phyloP scores from a whole-genome alignment of 1,284 basidiomycete species.

The Mycena sp. region DNA sequence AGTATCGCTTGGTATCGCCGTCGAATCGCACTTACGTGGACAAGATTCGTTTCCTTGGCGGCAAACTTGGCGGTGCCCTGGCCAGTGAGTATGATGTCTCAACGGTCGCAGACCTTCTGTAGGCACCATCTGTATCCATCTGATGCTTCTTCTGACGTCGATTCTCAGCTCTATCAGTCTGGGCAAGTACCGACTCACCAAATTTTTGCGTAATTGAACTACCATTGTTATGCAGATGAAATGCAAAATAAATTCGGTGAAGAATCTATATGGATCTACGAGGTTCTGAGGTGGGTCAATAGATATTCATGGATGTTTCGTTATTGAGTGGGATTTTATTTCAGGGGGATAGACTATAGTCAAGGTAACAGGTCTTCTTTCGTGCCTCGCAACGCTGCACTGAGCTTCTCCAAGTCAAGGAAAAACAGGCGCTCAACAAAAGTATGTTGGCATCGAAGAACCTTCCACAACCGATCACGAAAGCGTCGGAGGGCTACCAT shows the following conservation, averaged over 20 bases:
- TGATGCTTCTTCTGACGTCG: slow-evolving; percentile 3
- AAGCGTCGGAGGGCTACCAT: slow-evolving; percentile 78
- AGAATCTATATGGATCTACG: slow-evolving; percentile 90
- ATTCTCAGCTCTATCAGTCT: slow-evolving; percentile 55
- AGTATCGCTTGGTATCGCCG: neutral
- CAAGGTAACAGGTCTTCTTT: too few species aligned
- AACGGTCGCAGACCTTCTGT: slow-evolving; percentile 91
- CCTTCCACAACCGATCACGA: slow-evolving; percentile 80
- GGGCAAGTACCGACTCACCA: slow-evolving; percentile 45
- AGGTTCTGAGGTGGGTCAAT: slow-evolving; percentile 71
- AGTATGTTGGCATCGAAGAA: slow-evolving; percentile 97
- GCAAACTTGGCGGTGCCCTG: slow-evolving; percentile 91
- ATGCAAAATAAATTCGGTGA: slow-evolving; percentile 89
- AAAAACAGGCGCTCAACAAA: slow-evolving; percentile 83
- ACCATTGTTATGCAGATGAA: slow-evolving; percentile 62
- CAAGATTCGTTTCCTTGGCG: slow-evolving; percentile 95
- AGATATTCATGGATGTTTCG: slow-evolving; percentile 18
- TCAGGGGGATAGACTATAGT: slow-evolving; percentile 89
- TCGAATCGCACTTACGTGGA: neutral
- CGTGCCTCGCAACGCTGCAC: too few species aligned
- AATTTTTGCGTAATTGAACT: slow-evolving; percentile 1
- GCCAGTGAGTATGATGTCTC: slow-evolving; percentile 89
- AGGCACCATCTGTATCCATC: slow-evolving; percentile 32
- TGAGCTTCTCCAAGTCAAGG: slow-evolving; percentile 72
- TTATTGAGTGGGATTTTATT: slow-evolving; percentile 14